These are phyloP conservation scores for Eucalyptus cloeziana DNA, from an alignment of 345 rosid species.

Conservation along the genomic window DNA sequence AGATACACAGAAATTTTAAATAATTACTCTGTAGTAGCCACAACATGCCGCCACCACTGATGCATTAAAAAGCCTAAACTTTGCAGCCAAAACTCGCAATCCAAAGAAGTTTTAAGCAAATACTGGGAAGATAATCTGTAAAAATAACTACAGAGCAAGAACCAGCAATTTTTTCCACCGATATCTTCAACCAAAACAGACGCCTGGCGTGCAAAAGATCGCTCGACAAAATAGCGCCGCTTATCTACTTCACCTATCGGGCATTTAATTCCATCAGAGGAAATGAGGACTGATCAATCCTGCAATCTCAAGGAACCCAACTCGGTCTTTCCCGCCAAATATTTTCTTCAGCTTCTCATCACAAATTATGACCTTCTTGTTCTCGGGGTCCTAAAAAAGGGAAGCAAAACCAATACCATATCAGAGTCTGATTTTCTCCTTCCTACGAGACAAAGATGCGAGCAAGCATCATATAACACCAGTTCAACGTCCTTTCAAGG, in stretches of 20 bases:
- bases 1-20: background rate
- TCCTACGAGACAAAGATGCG: background rate
- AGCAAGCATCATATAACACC: background rate
- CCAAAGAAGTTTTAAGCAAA: background rate
- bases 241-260: background rate
- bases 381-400: constrained; percentile 50
- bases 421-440: background rate
- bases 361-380: constrained; percentile 77
- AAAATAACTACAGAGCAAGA: background rate
- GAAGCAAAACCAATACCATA: background rate
- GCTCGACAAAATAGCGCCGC: background rate
- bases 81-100: background rate
- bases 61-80: background rate
- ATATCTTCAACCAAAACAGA: background rate
- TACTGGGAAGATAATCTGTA: background rate
- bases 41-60: background rate
- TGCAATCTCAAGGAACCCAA: constrained; percentile 84
- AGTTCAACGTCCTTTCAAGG: background rate
- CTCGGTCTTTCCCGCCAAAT: constrained; percentile 61
- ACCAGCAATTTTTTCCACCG: background rate
- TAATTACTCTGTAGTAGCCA: background rate
- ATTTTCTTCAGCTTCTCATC: constrained; percentile 97
- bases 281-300: constrained; percentile 90
- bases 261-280: constrained; percentile 19
- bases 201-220: background rate